A percentile compares a stretch with the other conserved stretches of the same genome.
Evolutionary conservation across 2,329 filamentous ascomycete species (phyloP).

Genomic region (Pseudogymnoascus pannorum): DNA sequence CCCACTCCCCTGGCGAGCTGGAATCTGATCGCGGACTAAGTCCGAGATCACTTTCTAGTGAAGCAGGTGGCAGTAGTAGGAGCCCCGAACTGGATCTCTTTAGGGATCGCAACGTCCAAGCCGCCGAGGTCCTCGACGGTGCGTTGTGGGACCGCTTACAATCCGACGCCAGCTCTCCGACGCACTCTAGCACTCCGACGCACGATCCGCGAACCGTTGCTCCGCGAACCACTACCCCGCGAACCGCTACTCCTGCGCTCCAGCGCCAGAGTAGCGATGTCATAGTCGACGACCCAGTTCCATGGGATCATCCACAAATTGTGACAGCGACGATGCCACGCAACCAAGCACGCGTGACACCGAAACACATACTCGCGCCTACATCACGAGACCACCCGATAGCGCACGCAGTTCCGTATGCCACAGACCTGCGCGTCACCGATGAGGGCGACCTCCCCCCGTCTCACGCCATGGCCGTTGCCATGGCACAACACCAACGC

Average conservation of each 20-base stretch:
- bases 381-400: neutral
- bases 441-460: neutral
- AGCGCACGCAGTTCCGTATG: neutral
- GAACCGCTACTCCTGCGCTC: too few species aligned
- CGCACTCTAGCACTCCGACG: neutral
- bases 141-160: neutral
- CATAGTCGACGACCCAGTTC: neutral
- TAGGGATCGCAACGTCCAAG: neutral
- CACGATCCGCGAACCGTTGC: neutral
- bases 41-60: neutral
- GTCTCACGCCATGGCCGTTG: neutral
- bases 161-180: neutral
- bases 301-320: too few species aligned
- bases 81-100: neutral
- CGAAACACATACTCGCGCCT: neutral
- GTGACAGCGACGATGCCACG: neutral
- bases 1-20: neutral
- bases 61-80: neutral
- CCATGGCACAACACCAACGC: neutral
- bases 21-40: neutral
- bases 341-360: neutral
- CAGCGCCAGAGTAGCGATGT: neutral
- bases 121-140: neutral
- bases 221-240: too few species aligned
- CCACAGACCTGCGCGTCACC: neutral